Evolutionary conservation across 1,139 yeast genomes (phyloP).

Genomic region (Suhomyces maxii): DNA sequence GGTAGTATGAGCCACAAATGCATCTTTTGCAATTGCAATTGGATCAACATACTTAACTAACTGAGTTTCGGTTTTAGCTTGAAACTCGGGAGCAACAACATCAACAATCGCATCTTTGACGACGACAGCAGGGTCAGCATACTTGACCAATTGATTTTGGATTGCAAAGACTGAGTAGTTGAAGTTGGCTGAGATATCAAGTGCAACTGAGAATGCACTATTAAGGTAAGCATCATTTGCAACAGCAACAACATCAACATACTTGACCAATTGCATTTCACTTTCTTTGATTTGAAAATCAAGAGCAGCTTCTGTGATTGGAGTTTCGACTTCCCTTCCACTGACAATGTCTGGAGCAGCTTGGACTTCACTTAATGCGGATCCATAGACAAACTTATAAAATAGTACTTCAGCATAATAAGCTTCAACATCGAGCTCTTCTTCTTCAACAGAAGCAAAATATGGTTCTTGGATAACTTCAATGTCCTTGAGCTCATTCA

Average conservation of each 20-base stretch:
- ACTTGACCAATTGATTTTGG: not conserved
- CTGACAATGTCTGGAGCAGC: too few species aligned
- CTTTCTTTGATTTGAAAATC: too few species aligned
- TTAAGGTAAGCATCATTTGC: not conserved
- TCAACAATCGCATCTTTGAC: not conserved
- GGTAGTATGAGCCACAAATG: not conserved
- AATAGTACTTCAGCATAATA: not conserved
- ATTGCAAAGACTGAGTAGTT: not conserved
- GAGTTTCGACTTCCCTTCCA: too few species aligned
- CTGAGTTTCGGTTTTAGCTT: not conserved
- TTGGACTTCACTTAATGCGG: not conserved
- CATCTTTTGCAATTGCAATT: not conserved
- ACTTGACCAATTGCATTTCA: not conserved
- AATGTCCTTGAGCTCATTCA: too few species aligned
- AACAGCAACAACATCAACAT: not conserved
- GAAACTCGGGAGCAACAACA: too few species aligned
- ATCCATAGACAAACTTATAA: not conserved
- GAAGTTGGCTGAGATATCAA: not conserved
- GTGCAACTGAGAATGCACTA: not conserved
- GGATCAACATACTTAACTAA: not conserved
- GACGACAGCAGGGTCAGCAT: not conserved
- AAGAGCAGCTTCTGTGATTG: too few species aligned
- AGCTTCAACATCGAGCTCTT: not conserved
- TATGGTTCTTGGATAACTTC: too few species aligned
- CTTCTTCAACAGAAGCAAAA: not conserved